Evolutionary conservation across 225 moss, liverwort and hornwort genomes (phyloP).

Genomic region (Antitrichia curtipendula): DNA sequence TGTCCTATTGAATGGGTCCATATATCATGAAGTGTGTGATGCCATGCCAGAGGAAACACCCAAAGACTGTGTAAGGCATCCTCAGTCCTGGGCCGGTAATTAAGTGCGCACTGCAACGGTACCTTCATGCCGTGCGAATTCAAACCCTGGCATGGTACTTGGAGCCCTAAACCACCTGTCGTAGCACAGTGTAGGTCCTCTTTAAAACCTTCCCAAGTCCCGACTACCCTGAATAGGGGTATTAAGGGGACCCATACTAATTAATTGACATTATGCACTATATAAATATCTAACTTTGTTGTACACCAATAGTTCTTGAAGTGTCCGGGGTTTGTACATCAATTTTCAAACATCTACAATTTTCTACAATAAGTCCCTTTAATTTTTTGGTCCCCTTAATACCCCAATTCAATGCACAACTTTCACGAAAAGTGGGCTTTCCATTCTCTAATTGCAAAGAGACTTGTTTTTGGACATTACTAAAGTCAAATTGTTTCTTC

Average conservation of each 20-base stretch:
- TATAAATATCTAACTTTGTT: no score
- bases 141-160: neutral
- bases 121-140: neutral
- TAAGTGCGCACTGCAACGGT: neutral
- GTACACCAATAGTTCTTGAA: no score
- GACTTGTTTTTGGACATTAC: neutral
- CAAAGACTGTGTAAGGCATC: neutral
- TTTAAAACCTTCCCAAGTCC: neutral
- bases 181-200: accelerated
- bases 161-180: neutral
- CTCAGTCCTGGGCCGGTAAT: neutral
- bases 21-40: no score
- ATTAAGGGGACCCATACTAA: no score
- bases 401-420: no score
- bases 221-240: no score
- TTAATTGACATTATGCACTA: no score
- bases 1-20: neutral
- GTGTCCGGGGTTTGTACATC: no score
- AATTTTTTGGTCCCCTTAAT: no score
- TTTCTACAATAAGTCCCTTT: no score
- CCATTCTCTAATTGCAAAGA: neutral
- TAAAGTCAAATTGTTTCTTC: neutral
- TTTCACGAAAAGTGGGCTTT: neutral
- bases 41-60: neutral
- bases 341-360: no score